Conservation (phyloP, 2,329 filamentous ascomycete genomes). For the Colletotrichum viniferum region DNA sequence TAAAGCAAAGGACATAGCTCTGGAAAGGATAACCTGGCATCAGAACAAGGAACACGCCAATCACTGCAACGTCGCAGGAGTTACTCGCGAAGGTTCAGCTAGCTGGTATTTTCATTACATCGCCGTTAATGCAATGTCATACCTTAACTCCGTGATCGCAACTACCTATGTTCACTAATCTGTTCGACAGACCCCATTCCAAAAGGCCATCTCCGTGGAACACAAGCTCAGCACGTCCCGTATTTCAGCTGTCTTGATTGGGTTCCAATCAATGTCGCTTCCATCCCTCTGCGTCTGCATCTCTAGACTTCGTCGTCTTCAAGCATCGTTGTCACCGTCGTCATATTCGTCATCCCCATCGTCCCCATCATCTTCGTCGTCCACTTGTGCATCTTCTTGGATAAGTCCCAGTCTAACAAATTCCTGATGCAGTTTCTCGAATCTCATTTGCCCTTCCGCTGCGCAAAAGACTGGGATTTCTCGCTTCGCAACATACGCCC, state of each 20-base stretch:
- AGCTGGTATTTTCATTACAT: neutral
- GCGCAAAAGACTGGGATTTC: neutral
- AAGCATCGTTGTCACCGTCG: neutral
- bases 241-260: neutral
- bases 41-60: neutral
- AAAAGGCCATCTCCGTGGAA: neutral
- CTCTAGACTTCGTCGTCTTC: neutral
- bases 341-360: neutral
- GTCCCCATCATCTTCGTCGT: neutral
- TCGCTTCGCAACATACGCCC: neutral
- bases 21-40: neutral
- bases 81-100: neutral
- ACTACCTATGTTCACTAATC: neutral
- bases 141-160: neutral
- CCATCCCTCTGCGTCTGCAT: neutral
- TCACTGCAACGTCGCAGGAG: neutral
- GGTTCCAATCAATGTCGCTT: neutral
- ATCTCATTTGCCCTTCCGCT: neutral
- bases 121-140: neutral
- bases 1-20: neutral
- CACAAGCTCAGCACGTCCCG: neutral
- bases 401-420: neutral
- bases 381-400: neutral
- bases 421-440: neutral
- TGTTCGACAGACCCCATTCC: neutral